Evolutionary conservation across 2,329 filamentous ascomycete species (phyloP).

Genomic region (Elsinoe arachidis): DNA sequence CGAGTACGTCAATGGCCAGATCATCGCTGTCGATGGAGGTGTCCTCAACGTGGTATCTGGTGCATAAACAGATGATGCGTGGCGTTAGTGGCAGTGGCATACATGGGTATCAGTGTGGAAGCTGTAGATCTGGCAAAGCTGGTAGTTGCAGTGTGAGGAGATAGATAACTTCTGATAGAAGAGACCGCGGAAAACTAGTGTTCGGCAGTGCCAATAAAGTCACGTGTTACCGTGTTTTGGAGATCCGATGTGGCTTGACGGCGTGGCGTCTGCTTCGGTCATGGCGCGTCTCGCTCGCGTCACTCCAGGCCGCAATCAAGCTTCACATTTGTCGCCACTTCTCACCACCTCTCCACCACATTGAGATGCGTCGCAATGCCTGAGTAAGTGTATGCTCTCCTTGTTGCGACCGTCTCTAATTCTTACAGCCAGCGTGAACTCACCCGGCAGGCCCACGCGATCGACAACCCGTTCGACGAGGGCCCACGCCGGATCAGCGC

Average conservation of each 20-base stretch:
- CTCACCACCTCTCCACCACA: background rate
- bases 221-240: constrained; percentile 2
- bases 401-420: background rate
- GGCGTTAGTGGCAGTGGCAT: constrained; percentile 8
- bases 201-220: background rate
- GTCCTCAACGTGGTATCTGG: constrained; percentile 42
- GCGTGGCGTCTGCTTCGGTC: background rate
- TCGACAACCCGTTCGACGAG: constrained; percentile 74
- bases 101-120: background rate
- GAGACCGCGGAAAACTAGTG: too few species aligned
- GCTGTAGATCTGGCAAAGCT: background rate
- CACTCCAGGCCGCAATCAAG: constrained; percentile 5
- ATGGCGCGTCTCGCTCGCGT: constrained; percentile 1
- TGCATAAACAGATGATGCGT: background rate
- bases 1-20: constrained; percentile 43
- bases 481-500: constrained; percentile 57
- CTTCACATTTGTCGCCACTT: background rate
- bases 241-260: background rate
- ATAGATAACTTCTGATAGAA: too few species aligned
- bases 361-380: constrained; percentile 17
- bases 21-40: constrained; percentile 42
- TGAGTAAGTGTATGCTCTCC: constrained; percentile 14
- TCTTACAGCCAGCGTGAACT: constrained; percentile 21
- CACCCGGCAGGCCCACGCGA: constrained; percentile 30
- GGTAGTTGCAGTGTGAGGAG: too few species aligned